Conservation (phyloP, 2,329 filamentous ascomycete species). For the Trichoderma breve region DNA sequence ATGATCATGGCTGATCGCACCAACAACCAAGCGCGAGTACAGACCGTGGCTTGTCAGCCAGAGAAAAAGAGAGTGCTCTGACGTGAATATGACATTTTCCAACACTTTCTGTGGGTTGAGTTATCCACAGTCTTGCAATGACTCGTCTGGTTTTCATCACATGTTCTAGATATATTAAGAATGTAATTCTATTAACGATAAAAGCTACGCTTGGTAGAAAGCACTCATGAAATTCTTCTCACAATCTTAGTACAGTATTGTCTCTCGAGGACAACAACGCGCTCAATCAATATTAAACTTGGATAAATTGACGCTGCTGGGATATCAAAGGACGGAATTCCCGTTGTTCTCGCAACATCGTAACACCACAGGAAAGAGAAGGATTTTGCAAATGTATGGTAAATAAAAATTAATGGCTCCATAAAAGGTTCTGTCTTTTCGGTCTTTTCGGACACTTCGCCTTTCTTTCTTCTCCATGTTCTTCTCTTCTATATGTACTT, state of each 20-base stretch:
- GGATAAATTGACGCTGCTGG: neutral
- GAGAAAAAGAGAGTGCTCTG: neutral
- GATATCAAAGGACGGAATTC: neutral
- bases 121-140: neutral
- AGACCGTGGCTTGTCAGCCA: neutral
- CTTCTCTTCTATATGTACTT: neutral
- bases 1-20: neutral
- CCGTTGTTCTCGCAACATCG: neutral
- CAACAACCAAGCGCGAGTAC: neutral
- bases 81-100: neutral
- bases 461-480: neutral
- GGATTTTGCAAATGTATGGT: neutral
- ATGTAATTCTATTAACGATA: neutral
- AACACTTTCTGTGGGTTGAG: neutral
- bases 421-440: too few relatives aligned
- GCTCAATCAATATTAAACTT: neutral
- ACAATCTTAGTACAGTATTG: neutral
- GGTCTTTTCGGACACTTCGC: too few relatives aligned
- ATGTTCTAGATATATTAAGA: neutral
- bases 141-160: neutral
- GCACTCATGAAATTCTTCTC: neutral
- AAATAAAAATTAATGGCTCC: neutral
- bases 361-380: neutral
- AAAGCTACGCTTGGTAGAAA: neutral
- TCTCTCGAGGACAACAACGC: neutral